Base-by-base conservation (phyloP, 345 rosid genomes). In the Syzygium grande region DNA sequence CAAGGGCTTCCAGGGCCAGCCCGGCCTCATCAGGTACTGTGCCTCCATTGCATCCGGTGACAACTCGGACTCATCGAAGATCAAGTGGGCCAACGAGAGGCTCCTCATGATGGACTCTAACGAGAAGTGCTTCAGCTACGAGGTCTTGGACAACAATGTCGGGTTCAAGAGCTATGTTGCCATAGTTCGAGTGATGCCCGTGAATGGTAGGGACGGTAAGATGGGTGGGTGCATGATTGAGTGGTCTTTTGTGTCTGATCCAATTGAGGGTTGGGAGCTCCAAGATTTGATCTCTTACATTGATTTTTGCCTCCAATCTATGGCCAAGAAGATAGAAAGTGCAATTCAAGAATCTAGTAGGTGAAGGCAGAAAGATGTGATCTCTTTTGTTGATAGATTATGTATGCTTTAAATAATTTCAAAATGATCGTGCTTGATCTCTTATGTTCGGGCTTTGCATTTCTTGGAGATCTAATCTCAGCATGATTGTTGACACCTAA, bases 171-270 rank as follows among this genome's bases (percentile, higher is more conserved):
- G 89, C 17, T 95, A 94, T 79, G 87, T 88, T 86, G 93, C 95
- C 13, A 93, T 93, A 19, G 59, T 91, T 43, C 91, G 88, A 86
- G 94, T 92, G 22, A 59, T 87, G 65, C 90, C 91, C 5, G 29
- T 53, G 34, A 52, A 84, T 51, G 93, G 84, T 21, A 87, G 85
- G 5, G 91, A 22, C 13, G 21, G 46, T 30, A 49, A n/a, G 77
- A 61, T 7, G 46, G 19, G 43, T 10, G 93, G 93, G 59, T 95
- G 94, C 85, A 88, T 46, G 88, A 90, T 96, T 38, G 95, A 93
- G 91, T 96, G 97, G 95, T 93, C 96, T 83, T 96, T 90, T 77
- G 92, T 90, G 8, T 87, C 91, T 17, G 98, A 96, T 89, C 97
- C 95, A 17, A 61, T 92, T 38, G 91, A 90, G 86, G 97, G 96